Evolutionary conservation across 345 rosid genomes (phyloP).

Genomic region (Eucalyptus cloeziana): DNA sequence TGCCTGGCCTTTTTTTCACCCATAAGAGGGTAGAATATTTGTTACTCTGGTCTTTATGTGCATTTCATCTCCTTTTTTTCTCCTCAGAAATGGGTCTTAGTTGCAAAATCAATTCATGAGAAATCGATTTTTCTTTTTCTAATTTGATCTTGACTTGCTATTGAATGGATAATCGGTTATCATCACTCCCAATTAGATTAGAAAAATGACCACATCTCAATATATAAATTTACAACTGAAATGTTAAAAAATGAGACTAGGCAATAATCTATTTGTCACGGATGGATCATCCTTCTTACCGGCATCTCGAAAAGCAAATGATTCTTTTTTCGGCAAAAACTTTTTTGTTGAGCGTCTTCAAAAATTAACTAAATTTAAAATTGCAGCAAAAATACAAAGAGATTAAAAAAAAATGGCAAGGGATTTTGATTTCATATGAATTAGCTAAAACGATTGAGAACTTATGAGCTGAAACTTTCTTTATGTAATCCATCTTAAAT

Average conservation of each 20-base stretch:
- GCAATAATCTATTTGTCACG: not conserved
- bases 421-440: not conserved
- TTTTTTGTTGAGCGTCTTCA: not conserved
- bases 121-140: not conserved
- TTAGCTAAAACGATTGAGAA: not conserved
- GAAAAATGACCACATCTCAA: not conserved
- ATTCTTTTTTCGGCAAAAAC: not conserved
- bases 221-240: not conserved
- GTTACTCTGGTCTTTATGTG: not conserved
- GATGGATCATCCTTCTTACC: not conserved
- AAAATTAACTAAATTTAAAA: not conserved
- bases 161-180: not conserved
- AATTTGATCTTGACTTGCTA: not conserved
- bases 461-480: not conserved
- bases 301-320: not conserved
- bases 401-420: no score
- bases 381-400: no score
- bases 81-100: not conserved
- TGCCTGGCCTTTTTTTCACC: not conserved
- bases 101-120: not conserved
- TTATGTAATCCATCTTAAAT: not conserved
- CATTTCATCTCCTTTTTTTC: not conserved
- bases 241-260: not conserved
- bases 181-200: not conserved
- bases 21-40: not conserved